A percentile compares a stretch with the other conserved stretches of the same genome.
phyloP scores from a whole-genome alignment of 2,329 filamentous ascomycete genomes.

The Eurotiales sp. region DNA sequence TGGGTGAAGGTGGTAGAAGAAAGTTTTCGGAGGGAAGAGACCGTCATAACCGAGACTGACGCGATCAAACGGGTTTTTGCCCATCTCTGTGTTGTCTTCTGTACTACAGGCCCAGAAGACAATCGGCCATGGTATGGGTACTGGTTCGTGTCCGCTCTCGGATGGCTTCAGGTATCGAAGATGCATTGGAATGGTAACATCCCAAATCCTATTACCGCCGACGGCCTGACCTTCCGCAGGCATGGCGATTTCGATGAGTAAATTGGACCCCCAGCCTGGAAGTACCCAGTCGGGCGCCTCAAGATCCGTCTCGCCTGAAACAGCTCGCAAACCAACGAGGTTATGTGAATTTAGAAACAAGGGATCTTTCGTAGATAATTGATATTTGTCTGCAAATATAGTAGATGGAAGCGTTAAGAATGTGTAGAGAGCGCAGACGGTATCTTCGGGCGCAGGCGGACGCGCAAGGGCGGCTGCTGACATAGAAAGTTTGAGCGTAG shows the following conservation, averaged over 20 bases:
- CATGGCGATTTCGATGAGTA: conserved; percentile 69
- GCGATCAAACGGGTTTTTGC: conserved; percentile 79
- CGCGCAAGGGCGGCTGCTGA: conserved; percentile 47
- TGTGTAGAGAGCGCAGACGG: conserved; percentile 69
- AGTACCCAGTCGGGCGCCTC: conserved; percentile 85
- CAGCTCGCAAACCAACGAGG: conserved; percentile 62
- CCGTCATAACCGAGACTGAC: conserved; percentile 81
- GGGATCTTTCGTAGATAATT: conserved; percentile 56
- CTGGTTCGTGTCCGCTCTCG: conserved; percentile 49
- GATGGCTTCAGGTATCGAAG: conserved; percentile 73
- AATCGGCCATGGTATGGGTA: conserved; percentile 71
- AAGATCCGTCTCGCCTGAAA: conserved; percentile 76
- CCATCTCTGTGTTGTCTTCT: conserved; percentile 58
- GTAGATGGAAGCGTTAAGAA: conserved; percentile 77
- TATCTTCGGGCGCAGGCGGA: conserved; percentile 42
- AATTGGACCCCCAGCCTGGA: conserved; percentile 70
- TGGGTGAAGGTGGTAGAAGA: conserved; percentile 72
- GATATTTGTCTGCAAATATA: conserved; percentile 85
- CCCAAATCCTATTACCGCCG: conserved; percentile 23
- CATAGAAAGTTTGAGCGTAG: conserved; percentile 68
- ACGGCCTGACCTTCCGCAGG: conserved; percentile 33
- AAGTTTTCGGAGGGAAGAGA: conserved; percentile 69
- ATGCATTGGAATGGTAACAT: conserved; percentile 68
- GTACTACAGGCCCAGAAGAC: conserved; percentile 88
- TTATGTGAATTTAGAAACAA: conserved; percentile 81